phyloP scores from a whole-genome alignment of 805 yeast genomes.

The Spathaspora sp. region DNA sequence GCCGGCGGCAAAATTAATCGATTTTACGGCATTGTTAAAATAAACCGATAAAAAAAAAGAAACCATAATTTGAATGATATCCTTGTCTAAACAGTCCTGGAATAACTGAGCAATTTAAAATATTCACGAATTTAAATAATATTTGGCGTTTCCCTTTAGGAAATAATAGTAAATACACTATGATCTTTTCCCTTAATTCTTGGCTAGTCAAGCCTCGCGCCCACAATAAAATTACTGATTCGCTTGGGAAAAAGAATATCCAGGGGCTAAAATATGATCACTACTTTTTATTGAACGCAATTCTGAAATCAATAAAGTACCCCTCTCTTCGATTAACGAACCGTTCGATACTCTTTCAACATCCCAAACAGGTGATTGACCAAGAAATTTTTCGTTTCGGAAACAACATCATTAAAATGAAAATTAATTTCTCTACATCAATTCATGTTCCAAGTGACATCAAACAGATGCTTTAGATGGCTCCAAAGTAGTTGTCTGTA shows the following conservation, averaged over 20 bases:
- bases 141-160: not conserved
- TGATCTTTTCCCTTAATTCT: too few species aligned
- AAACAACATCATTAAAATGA: not conserved
- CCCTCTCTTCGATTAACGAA: not conserved
- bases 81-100: not conserved
- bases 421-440: not conserved
- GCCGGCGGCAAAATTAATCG: not conserved
- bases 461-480: not conserved
- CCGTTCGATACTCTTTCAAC: not conserved
- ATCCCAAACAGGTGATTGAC: not conserved
- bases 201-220: too few species aligned
- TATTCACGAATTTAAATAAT: not conserved
- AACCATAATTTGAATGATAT: not conserved
- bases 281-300: not conserved
- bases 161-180: not conserved
- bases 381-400: not conserved
- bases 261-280: not conserved
- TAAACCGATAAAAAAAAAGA: not conserved
- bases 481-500: not conserved
- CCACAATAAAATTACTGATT: not conserved
- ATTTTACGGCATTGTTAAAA: not conserved
- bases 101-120: too few species aligned
- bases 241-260: not conserved
- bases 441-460: not conserved
- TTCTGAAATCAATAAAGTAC: not conserved